A percentile compares a stretch with the other conserved stretches of the same genome.
These are phyloP conservation scores for Epicoccum nigrum DNA, from an alignment of 2,329 filamentous ascomycete species.

Conservation along the genomic window DNA sequence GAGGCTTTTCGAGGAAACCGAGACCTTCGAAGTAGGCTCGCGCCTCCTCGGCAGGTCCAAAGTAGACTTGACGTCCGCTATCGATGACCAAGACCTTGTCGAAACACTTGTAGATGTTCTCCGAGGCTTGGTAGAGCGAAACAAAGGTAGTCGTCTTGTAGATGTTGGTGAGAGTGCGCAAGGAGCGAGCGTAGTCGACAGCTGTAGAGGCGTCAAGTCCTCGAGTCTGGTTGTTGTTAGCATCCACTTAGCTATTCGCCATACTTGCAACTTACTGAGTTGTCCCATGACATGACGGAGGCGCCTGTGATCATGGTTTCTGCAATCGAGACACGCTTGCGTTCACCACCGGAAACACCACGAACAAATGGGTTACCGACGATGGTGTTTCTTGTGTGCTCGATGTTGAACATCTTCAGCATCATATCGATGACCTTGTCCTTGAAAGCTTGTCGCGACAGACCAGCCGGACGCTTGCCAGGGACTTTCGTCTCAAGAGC, in stretches of 20 bases:
- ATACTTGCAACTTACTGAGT: too few species aligned
- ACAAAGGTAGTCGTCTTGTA: constrained; percentile 86
- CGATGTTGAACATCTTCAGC: constrained; percentile 92
- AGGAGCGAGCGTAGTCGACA: constrained; percentile 56
- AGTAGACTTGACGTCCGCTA: constrained; percentile 75
- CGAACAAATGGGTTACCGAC: constrained; percentile 81
- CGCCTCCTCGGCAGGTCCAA: constrained; percentile 71
- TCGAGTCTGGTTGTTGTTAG: too few species aligned
- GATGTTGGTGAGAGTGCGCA: constrained; percentile 73
- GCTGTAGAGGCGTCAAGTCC: constrained; percentile 58
- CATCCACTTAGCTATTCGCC: too few species aligned
- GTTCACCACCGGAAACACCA: constrained; percentile 79
- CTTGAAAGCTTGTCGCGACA: constrained; percentile 77
- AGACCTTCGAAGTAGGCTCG: constrained; percentile 76
- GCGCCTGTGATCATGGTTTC: constrained; percentile 80
- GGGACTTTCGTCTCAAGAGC: constrained; percentile 85
- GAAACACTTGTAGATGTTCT: constrained; percentile 79
- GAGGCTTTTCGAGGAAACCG: constrained; percentile 74
- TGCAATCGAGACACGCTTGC: constrained; percentile 80
- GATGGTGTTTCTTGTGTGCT: constrained; percentile 83
- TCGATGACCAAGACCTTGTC: constrained; percentile 87
- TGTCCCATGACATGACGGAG: constrained; percentile 70
- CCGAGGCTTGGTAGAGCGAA: constrained; percentile 83
- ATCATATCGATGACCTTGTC: constrained; percentile 74
- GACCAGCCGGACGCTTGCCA: constrained; percentile 75